Base-by-base conservation (phyloP, 148 eudicot species). In the Talinum fruticosum region DNA sequence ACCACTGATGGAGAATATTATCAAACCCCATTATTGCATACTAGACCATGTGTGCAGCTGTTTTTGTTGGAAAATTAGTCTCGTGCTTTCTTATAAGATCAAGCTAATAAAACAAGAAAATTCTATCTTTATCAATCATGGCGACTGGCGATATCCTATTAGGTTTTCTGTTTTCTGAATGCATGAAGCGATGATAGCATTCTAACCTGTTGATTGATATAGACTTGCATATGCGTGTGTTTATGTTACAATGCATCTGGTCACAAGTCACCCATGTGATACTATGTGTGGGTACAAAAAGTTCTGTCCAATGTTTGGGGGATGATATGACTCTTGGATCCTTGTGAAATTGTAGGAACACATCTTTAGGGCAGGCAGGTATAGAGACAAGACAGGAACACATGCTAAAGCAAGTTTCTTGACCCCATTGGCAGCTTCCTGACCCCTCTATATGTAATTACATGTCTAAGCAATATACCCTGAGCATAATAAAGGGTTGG, bases 211-310 rank as follows among this genome's bases (percentile, higher is more conserved):
- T 72, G 59, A 71, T 68, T 10, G 62, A 49, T 26, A 15, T 18
- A 72, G 47, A 23, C 54, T 29, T 72, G 34, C 62, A 49, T 37
- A 72, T 72, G 61, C 62, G 28, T 12, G 10, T 72, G 75, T 49
- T 71, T 69, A 69, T 36, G 30, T 28, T 49, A 71, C 74, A 44
- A 18, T 71, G 34, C 57, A 71, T 41, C 21, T 26, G 18, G 4
- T 57, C 57, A 24, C 6, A 3, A 3, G 23, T 10, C 38, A 65
- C 37, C 34, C 53, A 62, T 41, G 33, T 61, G 69, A 62, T 35
- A 41, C 21, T 15, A 23, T 76, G 57, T 29, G 29, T 66, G n/a
- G 14, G 33, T 16, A 34, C 47, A 65, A 67, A 13, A n/a, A 26
- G 1, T 75, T 23, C 28, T 75, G 53, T 74, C 66, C 14, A 61